Conservation (phyloP, 1,284 basidiomycete species). For the Tylopilus orsonianus region DNA sequence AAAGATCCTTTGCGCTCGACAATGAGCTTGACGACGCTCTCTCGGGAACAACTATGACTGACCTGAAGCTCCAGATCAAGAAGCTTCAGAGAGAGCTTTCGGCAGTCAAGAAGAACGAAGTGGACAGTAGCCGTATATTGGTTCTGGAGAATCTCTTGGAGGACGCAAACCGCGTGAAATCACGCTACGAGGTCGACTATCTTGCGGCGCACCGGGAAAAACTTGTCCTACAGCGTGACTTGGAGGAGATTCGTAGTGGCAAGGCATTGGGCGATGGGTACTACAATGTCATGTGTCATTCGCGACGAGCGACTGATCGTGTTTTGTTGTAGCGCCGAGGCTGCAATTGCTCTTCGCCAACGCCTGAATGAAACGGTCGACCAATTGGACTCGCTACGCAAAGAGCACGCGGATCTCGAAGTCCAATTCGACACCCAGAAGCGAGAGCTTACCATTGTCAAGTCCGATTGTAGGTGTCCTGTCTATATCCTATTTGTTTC, state of each 20-base stretch:
- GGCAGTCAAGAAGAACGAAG: conserved; percentile 70
- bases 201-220: conserved; percentile 82
- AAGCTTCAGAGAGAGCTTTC: conserved; percentile 84
- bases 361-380: conserved; percentile 86
- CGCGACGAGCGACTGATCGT: conserved; percentile 10
- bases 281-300: conserved; percentile 9
- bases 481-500: neutral
- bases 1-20: conserved; percentile 62
- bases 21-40: conserved; percentile 87
- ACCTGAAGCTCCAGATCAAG: conserved; percentile 83
- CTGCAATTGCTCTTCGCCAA: conserved; percentile 83
- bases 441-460: conserved; percentile 79
- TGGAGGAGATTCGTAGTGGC: conserved; percentile 88
- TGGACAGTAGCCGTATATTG: conserved; percentile 70
- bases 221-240: conserved; percentile 74
- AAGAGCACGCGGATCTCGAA: conserved; percentile 69
- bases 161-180: conserved; percentile 88
- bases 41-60: conserved; percentile 85
- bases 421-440: conserved; percentile 65
- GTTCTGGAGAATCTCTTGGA: conserved; percentile 90
- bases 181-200: conserved; percentile 88
- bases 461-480: conserved; percentile 74
- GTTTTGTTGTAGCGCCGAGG: conserved; percentile 62
- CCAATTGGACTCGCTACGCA: conserved; percentile 72
- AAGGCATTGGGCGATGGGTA: conserved; percentile 83